Base-by-base conservation (phyloP, 495 filamentous ascomycete genomes). In the Tuber melanosporum region DNA sequence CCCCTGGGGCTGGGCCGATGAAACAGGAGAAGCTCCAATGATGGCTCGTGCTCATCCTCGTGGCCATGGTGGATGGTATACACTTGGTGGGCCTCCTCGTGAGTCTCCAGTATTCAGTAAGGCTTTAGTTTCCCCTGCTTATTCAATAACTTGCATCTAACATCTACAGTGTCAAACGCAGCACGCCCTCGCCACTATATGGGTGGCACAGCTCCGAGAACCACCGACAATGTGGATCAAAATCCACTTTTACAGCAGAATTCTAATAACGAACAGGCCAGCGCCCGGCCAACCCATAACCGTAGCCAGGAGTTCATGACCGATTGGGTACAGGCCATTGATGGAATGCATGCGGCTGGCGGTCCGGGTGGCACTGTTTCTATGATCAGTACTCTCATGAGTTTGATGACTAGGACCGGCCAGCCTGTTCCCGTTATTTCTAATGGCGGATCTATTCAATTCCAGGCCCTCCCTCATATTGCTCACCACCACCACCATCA, bases 351-450 rank as follows among this genome's bases (percentile, higher is more conserved):
- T 69, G 81, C 83, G 8, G 84, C 82, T 49, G 85, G 84, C 70
- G 85, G 86, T n/a, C 83, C 87, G n/a, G 85, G 84, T 42, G 84
- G 85, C 36, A 82, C 87, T 17, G 80, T 88, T 45, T 84, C 87
- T 46, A 86, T 88, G 84, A 89, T 90, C 66, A 90, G 88, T 75
- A 90, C 90, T 17, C 86, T 91, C 19, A 90, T 83, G 82, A 83
- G 79, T 62, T 74, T 89, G 36, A 86, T 91, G 78, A 86, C 86
- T 78, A 89, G 89, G 71, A 77, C 79, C 22, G 81, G 81, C 20
- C 78, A 80, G n/a, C 74, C 77, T 46, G 62, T 80, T 17, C 78
- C 78, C 22, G 75, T 80, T 6, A 70, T 82, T 46, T 86, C 88
- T 26, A 88, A 89, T 77, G 89, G 88, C 75, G 57, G 26, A 36